phyloP scores from a whole-genome alignment of 495 filamentous ascomycete species.

The Talaromyces proteolyticus region DNA sequence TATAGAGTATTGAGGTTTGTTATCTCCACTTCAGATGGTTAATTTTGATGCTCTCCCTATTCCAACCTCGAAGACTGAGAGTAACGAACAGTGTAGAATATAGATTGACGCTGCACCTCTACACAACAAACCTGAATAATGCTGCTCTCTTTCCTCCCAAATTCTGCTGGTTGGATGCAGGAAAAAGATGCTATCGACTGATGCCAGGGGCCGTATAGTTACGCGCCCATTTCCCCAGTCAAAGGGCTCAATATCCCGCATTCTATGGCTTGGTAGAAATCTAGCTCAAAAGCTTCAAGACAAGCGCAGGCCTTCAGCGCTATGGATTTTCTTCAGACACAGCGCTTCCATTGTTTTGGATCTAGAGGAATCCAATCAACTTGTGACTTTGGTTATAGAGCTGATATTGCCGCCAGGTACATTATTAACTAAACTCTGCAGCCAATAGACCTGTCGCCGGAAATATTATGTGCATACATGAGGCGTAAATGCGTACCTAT shows the following conservation, averaged over 20 bases:
- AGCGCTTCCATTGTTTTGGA: not conserved
- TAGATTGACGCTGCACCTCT: too few species aligned
- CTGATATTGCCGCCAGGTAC: not conserved
- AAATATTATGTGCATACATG: not conserved
- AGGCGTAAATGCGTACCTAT: not conserved
- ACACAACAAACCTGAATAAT: too few species aligned
- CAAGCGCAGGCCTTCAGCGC: not conserved
- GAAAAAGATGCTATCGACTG: too few species aligned
- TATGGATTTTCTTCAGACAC: not conserved
- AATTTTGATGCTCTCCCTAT: too few species aligned
- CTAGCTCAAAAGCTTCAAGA: too few species aligned
- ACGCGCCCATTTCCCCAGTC: not conserved
- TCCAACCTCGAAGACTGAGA: too few species aligned
- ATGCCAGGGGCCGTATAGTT: not conserved
- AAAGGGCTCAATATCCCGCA: not conserved
- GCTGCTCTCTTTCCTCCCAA: too few species aligned
- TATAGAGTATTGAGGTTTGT: too few species aligned
- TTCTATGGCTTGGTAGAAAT: too few species aligned
- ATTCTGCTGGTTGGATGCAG: too few species aligned
- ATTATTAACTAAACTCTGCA: not conserved
- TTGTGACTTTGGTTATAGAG: not conserved
- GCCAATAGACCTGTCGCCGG: not conserved
- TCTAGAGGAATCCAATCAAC: not conserved
- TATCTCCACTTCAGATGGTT: too few species aligned
- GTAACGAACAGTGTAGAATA: too few species aligned